Base-by-base conservation (phyloP, 2,329 filamentous ascomycete genomes). In the Fusarium paranaense region DNA sequence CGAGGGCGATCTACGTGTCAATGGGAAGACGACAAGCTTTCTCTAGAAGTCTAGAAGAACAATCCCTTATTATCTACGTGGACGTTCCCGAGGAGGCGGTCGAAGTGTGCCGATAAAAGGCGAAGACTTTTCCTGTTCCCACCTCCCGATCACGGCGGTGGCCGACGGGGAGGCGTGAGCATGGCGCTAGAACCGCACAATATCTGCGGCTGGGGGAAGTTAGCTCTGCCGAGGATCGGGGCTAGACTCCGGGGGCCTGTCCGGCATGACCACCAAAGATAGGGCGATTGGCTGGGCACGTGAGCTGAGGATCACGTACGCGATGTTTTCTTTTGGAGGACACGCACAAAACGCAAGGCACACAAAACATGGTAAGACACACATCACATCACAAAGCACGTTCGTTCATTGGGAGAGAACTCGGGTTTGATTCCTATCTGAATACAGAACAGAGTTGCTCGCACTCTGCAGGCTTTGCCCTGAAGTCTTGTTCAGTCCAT, bases 71-170 rank as follows among this genome's bases (percentile, higher is more conserved):
- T 73, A 68, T 75, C 63, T 75, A 61, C 60, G 37, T 42, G 59
- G 57, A 57, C 27, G 47, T 60, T 61, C 52, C 66, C 52, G 69
- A 57, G 62, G 60, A 62, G 56, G 52, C 67, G 64, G 67, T 75
- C 30, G 52, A 62, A 32, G 70, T 62, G 57, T 52, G 70, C 61
- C 57, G 67, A 75, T 52, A 47, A 62, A 62, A 62, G 61, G 70
- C 73, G 56, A 69, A 73, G 59, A 71, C 70, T 73, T 75, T 76
- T 73, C 65, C 52, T 52, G 61, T 71, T 77, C 60, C 69, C 69
- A 72, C 71, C 65, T 62, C 65, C 76, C 76, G 76, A 78, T 77
- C 57, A 70, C 76, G 76, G 76, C 76, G 75, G 30, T 74, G 70
- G 65, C 75, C 71, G 70, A 67, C 38, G 45, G 54, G 16, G 30